phyloP scores from a whole-genome alignment of 2,329 filamentous ascomycete species.

The Beauveria varroae region DNA sequence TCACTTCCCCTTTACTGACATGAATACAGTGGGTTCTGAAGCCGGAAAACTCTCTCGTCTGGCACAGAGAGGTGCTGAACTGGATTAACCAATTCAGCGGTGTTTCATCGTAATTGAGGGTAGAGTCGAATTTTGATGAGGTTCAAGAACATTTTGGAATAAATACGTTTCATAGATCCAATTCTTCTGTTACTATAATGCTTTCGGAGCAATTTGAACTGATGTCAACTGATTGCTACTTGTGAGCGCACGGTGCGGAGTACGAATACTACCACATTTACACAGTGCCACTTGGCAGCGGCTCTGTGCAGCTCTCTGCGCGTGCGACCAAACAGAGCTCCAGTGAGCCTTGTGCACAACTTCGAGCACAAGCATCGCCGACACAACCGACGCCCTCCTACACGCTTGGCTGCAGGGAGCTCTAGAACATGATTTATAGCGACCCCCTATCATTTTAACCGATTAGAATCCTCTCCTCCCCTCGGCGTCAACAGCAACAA shows the following conservation, averaged over 20 bases:
- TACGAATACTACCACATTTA: neutral
- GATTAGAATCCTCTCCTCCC: neutral
- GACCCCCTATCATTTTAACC: neutral
- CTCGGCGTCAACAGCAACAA: neutral
- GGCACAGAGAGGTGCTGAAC: slow-evolving; percentile 78
- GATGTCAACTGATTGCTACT: too few species aligned
- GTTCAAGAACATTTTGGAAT: too few species aligned
- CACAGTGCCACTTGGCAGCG: neutral
- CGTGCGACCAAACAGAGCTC: neutral
- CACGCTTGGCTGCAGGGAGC: neutral
- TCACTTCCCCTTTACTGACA: neutral
- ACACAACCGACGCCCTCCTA: neutral
- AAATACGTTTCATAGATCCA: rapidly evolving
- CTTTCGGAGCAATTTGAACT: too few species aligned
- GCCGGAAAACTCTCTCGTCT: slow-evolving; percentile 82
- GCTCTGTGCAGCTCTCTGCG: neutral
- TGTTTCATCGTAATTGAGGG: slow-evolving; percentile 20
- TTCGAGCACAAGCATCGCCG: neutral
- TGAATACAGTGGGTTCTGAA: slow-evolving; percentile 69
- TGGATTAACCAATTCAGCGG: slow-evolving; percentile 64
- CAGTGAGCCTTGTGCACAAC: neutral
- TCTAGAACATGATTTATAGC: neutral
- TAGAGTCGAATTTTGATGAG: too few species aligned
- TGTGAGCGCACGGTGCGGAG: neutral
- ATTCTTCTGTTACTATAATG: too few species aligned